phyloP scores from a whole-genome alignment of 2,329 filamentous ascomycete genomes.

The Dendrostoma leiphaemia region DNA sequence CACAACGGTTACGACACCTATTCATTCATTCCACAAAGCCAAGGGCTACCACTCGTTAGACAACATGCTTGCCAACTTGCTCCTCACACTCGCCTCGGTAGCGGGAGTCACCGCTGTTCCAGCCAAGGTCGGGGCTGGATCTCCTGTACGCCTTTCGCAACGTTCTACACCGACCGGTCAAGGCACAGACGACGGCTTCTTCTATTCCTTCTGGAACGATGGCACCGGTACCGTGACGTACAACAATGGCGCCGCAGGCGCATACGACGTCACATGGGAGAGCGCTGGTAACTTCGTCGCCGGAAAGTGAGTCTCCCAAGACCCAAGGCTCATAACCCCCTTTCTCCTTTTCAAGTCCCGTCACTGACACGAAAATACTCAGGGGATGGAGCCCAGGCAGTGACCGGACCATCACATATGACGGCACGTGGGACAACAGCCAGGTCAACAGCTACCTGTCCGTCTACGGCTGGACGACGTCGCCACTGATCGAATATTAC shows the following conservation, averaged over 20 bases:
- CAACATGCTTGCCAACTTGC: constrained; percentile 6
- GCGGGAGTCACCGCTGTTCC: neutral
- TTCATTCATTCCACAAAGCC: neutral
- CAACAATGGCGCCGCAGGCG: constrained; percentile 37
- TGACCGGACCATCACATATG: constrained; percentile 25
- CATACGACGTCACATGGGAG: constrained; percentile 41
- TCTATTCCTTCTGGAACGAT: constrained; percentile 46
- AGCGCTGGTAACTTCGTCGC: constrained; percentile 51
- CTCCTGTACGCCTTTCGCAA: neutral
- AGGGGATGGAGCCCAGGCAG: constrained; percentile 57
- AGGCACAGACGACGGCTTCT: constrained; percentile 38
- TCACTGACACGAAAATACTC: too few relatives aligned
- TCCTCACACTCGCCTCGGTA: constrained; percentile 8
- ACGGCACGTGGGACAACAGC: constrained; percentile 29
- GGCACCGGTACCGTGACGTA: constrained; percentile 37
- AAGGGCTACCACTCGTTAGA: neutral
- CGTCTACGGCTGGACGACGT: constrained; percentile 38
- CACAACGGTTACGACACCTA: too few relatives aligned
- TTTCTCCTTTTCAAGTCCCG: too few relatives aligned
- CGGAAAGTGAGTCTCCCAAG: too few relatives aligned
- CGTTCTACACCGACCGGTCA: constrained; percentile 30
- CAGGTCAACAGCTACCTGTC: constrained; percentile 29
- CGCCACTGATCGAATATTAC: constrained; percentile 37
- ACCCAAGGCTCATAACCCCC: too few relatives aligned
- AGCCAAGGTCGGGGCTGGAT: neutral